A percentile compares a stretch with the other conserved stretches of the same genome.
These are phyloP conservation scores for Leishmania amazonensis DNA, from an alignment of 208 protist genomes.

Conservation along the genomic window DNA sequence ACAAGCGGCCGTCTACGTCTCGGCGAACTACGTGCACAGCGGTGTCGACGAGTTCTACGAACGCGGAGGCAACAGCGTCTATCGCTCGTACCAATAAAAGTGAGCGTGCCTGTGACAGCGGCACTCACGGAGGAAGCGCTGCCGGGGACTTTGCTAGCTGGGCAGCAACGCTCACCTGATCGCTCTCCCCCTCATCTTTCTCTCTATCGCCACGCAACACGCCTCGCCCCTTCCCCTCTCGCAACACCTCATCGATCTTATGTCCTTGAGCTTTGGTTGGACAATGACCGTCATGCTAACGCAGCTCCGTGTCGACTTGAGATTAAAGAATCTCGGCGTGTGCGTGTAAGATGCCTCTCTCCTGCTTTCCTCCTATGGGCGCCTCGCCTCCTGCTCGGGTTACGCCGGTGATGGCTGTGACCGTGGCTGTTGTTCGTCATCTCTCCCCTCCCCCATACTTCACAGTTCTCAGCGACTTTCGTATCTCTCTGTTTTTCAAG, in stretches of 20 bases:
- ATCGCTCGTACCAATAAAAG: conserved; percentile 58
- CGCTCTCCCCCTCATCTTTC: background rate
- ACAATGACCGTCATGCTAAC: background rate
- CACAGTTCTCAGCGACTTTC: background rate
- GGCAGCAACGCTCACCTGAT: background rate
- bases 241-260: background rate
- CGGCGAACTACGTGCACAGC: conserved; percentile 79
- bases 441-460: background rate
- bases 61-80: conserved; percentile 69
- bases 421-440: background rate
- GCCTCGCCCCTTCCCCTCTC: background rate
- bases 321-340: background rate
- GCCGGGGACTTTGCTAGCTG: background rate
- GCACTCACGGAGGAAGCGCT: background rate
- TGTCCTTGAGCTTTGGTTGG: background rate
- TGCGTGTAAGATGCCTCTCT: background rate
- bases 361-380: background rate
- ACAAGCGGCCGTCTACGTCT: conserved; percentile 70
- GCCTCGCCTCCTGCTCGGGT: background rate
- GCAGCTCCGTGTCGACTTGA: background rate
- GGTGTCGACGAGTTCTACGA: conserved; percentile 81
- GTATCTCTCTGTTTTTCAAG: background rate
- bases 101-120: background rate
- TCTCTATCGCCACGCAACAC: background rate
- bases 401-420: background rate